Percentiles rank a stretch among this genome's conserved stretches.
These are phyloP conservation scores for Rhynchospora pubera DNA, from an alignment of 176 grass and related monocot genomes.

Conservation along the genomic window DNA sequence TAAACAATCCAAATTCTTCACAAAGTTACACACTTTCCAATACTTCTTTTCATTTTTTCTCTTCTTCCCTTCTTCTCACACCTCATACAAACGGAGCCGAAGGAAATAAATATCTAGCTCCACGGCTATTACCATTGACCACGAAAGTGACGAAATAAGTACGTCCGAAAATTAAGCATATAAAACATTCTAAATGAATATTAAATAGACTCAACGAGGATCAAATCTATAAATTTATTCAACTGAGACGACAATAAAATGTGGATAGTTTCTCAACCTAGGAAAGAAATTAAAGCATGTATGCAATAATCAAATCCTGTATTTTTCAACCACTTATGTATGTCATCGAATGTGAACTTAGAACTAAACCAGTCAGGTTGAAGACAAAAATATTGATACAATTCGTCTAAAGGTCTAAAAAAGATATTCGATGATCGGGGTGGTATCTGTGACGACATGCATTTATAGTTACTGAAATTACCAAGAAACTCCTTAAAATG, in stretches of 20 bases:
- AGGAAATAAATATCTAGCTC: too few species aligned
- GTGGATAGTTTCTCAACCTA: neutral
- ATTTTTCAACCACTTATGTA: neutral
- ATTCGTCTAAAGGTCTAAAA: neutral
- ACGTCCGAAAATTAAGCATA: neutral
- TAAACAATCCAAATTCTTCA: too few species aligned
- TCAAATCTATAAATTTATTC: neutral
- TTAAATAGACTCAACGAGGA: neutral
- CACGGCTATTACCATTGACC: neutral
- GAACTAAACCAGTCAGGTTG: neutral
- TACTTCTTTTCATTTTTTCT: too few species aligned
- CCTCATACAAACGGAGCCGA: too few species aligned
- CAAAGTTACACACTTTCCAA: too few species aligned
- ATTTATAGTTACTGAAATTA: neutral
- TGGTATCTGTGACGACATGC: neutral
- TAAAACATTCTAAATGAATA: neutral
- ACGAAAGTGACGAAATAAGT: neutral
- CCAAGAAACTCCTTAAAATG: neutral
- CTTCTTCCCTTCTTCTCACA: too few species aligned
- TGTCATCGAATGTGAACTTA: neutral
- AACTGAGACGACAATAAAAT: too few species aligned
- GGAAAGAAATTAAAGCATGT: neutral
- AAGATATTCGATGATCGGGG: neutral
- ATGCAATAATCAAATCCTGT: too few species aligned
- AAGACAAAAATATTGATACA: neutral